phyloP scores from a whole-genome alignment of 257 asterid genomes.

The Gentiana dahurica region DNA sequence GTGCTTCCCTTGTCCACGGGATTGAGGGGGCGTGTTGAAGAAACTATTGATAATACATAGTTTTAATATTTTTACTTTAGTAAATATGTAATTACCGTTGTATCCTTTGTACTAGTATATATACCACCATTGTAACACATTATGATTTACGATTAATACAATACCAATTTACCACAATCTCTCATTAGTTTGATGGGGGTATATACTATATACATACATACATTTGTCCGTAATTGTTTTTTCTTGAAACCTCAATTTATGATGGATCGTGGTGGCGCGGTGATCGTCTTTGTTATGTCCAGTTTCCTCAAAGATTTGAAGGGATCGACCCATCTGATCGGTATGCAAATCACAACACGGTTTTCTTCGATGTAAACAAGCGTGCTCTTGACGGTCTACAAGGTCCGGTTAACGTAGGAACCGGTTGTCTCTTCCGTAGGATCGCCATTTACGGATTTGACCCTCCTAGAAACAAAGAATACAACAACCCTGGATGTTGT shows the following conservation, averaged over 20 bases:
- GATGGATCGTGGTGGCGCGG: constrained; percentile 72
- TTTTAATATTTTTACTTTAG: too few relatives aligned
- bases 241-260: constrained; percentile 20
- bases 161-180: constrained; percentile 12
- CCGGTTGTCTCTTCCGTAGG: constrained; percentile 76
- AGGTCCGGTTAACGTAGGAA: constrained; percentile 83
- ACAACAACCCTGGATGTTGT: constrained; percentile 47
- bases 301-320: constrained; percentile 78
- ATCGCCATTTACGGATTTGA: constrained; percentile 77
- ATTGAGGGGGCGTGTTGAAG: too few relatives aligned
- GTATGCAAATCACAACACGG: constrained; percentile 75
- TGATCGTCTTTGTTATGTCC: constrained; percentile 67
- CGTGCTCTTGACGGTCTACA: constrained; percentile 81
- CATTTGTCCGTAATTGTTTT: too few relatives aligned
- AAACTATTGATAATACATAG: too few relatives aligned
- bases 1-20: too few relatives aligned
- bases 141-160: too few relatives aligned
- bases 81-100: too few relatives aligned
- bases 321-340: constrained; percentile 89
- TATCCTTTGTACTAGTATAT: too few relatives aligned
- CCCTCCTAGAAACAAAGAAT: constrained; percentile 66
- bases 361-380: constrained; percentile 83
- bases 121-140: too few relatives aligned
- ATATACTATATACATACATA: constrained; percentile 1
- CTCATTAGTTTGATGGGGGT: constrained; percentile 72